A percentile compares a stretch with the other conserved stretches of the same genome.
Conservation (phyloP, 805 yeast genomes). For the Yarrowia sp. region DNA sequence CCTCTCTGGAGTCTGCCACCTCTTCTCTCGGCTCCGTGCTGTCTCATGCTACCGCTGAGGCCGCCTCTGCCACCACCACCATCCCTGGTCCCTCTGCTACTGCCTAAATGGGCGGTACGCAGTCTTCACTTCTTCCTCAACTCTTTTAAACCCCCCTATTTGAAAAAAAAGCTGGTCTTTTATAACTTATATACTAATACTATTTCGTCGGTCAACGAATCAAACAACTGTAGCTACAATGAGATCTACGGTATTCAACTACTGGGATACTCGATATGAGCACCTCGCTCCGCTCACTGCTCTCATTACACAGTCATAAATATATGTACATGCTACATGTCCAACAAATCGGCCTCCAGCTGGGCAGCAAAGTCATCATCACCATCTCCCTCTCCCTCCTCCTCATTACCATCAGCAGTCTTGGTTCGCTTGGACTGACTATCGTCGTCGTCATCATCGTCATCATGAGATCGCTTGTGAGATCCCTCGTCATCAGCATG, state of each 20-base stretch:
- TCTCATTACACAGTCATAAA: slow-evolving; percentile 1
- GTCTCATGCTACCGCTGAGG: slow-evolving; percentile 2
- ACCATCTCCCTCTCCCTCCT: slow-evolving; percentile 10
- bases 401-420: slow-evolving; percentile 23
- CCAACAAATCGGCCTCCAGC: slow-evolving; percentile 21
- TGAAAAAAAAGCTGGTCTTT: slow-evolving; percentile 17
- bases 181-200: slow-evolving; percentile 17
- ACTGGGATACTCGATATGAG: too few relatives aligned
- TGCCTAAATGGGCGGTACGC: slow-evolving; percentile 2
- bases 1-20: slow-evolving; percentile 25
- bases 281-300: too few relatives aligned
- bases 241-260: too few relatives aligned
- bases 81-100: slow-evolving; percentile 13
- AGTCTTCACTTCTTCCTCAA: not conserved
- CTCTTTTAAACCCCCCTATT: slow-evolving; percentile 2
- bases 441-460: slow-evolving; percentile 22
- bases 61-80: slow-evolving; percentile 25
- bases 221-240: not conserved
- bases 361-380: slow-evolving; percentile 34
- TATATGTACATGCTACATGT: slow-evolving; percentile 24
- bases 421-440: slow-evolving; percentile 28
- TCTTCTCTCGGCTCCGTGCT: slow-evolving; percentile 2
- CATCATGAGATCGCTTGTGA: slow-evolving; percentile 27
- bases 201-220: slow-evolving; percentile 10
- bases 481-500: slow-evolving; percentile 27